These are phyloP conservation scores for Schizophyllum commune DNA, from an alignment of 1,284 basidiomycete genomes.

Conservation along the genomic window DNA sequence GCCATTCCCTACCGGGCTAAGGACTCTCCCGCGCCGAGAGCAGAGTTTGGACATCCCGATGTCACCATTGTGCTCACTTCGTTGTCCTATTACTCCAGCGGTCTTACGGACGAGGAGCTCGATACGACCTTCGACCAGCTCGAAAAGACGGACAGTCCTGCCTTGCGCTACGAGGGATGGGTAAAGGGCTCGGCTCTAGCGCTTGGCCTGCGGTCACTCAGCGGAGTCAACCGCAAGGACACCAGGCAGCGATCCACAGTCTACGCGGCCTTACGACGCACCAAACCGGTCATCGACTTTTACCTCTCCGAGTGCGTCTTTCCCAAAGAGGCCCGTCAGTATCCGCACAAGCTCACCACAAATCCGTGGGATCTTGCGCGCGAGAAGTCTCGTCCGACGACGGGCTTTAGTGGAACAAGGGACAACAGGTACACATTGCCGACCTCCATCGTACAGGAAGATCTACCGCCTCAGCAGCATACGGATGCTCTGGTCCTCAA, in stretches of 20 bases:
- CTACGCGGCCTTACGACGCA: constrained; percentile 28
- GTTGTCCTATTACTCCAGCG: constrained; percentile 44
- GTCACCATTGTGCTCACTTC: constrained; percentile 40
- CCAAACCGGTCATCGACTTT: constrained; percentile 38
- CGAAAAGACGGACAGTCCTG: constrained; percentile 35
- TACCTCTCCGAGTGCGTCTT: constrained; percentile 41
- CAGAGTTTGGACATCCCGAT: constrained; percentile 53
- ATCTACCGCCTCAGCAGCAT: constrained; percentile 31
- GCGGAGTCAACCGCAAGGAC: constrained; percentile 36
- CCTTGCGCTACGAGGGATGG: constrained; percentile 36
- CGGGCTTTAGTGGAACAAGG: constrained; percentile 54
- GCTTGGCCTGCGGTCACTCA: constrained; percentile 20
- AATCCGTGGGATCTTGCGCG: constrained; percentile 49
- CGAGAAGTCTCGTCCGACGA: constrained; percentile 26
- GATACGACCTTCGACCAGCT: constrained; percentile 31
- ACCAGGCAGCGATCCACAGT: constrained; percentile 26
- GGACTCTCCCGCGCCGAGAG: constrained; percentile 38
- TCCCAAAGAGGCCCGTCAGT: constrained; percentile 41
- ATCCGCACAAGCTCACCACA: constrained; percentile 36
- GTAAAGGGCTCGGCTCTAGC: constrained; percentile 9
- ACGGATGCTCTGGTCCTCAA: constrained; percentile 44
- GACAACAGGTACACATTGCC: constrained; percentile 44
- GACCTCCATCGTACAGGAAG: constrained; percentile 33
- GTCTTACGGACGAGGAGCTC: constrained; percentile 33
- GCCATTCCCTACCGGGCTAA: constrained; percentile 50